phyloP scores from a whole-genome alignment of 2,329 filamentous ascomycete species.

The Colletotrichum destructivum region DNA sequence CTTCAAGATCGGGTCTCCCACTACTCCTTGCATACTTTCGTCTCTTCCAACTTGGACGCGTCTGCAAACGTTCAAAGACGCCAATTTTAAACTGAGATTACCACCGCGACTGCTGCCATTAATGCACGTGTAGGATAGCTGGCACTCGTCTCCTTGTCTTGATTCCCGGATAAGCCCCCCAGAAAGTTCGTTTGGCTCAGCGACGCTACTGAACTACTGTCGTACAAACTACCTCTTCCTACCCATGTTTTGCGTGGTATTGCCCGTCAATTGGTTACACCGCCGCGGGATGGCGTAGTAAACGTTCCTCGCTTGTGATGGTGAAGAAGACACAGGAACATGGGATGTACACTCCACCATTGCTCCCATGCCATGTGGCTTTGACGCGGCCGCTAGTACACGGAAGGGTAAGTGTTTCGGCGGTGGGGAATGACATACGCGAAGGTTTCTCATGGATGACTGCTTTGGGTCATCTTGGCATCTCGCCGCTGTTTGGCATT shows the following conservation, averaged over 20 bases:
- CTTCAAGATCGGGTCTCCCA: not conserved
- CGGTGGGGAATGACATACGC: conserved; percentile 6
- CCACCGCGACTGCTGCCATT: no score
- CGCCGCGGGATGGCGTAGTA: not conserved
- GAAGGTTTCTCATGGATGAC: not conserved
- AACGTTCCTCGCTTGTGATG: not conserved
- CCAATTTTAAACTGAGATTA: no score
- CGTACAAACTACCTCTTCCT: not conserved
- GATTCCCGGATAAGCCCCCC: not conserved
- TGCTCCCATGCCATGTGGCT: conserved; percentile 30
- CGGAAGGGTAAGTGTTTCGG: conserved; percentile 39
- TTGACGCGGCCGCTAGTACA: conserved; percentile 31
- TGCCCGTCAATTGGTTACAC: not conserved
- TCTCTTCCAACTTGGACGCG: no score
- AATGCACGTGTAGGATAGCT: no score
- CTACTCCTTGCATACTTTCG: not conserved
- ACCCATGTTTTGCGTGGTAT: not conserved
- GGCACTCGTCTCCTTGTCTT: not conserved
- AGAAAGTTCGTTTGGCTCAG: not conserved
- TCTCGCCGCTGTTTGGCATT: not conserved
- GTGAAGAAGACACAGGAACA: not conserved
- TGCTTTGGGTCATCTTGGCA: conserved; percentile 5
- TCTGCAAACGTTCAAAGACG: no score
- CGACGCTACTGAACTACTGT: not conserved
- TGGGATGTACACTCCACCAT: not conserved